A percentile compares a stretch with the other conserved stretches of the same genome.
Conservation (phyloP, 441 rosid species). For the Erodium chrysanthum region DNA sequence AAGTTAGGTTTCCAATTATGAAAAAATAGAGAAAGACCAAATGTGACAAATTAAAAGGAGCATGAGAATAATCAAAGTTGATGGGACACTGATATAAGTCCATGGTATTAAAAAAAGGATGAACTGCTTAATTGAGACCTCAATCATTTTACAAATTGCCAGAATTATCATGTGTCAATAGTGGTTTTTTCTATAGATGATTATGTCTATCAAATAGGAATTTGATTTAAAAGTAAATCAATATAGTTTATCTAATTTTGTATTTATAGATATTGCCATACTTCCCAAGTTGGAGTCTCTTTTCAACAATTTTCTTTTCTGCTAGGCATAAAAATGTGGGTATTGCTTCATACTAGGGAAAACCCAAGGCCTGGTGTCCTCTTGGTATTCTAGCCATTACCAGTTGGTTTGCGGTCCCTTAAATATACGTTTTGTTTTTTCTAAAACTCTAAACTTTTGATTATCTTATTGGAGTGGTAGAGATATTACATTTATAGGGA, state of each 20-base stretch:
- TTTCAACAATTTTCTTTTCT: too few relatives aligned
- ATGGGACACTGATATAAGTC: not conserved
- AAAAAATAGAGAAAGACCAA: not conserved
- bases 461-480: too few relatives aligned
- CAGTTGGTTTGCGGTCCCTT: too few relatives aligned
- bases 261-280: too few relatives aligned
- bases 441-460: too few relatives aligned
- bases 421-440: too few relatives aligned
- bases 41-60: conserved; percentile 10
- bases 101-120: not conserved
- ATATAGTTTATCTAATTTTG: not conserved
- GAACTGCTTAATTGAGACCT: not conserved
- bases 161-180: not conserved
- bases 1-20: not conserved
- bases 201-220: not conserved
- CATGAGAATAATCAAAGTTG: not conserved
- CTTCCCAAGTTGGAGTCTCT: not conserved
- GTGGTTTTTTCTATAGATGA: too few relatives aligned
- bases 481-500: too few relatives aligned
- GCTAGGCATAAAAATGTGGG: too few relatives aligned
- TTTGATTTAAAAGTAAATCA: not conserved
- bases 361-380: too few relatives aligned
- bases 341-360: too few relatives aligned
- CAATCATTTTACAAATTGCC: not conserved
- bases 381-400: too few relatives aligned